Conservation (phyloP, 495 filamentous ascomycete species). For the Pseudomonodictys pantanalensis region DNA sequence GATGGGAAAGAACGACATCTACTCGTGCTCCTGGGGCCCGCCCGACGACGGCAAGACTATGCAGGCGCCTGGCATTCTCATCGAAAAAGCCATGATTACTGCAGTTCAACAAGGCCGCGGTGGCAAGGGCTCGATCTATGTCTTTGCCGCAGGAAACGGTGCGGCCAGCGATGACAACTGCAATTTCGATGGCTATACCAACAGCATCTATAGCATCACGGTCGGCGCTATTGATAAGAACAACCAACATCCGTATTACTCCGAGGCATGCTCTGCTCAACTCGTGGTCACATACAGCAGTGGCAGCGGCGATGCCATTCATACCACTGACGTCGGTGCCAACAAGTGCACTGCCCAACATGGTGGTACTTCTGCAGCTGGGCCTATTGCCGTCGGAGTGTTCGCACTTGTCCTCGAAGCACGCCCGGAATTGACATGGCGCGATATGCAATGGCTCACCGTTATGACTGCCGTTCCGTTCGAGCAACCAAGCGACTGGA, state of each 20-base stretch:
- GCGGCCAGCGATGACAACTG: constrained; percentile 88
- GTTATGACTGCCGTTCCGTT: constrained; percentile 81
- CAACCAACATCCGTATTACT: constrained; percentile 85
- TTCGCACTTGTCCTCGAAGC: constrained; percentile 87
- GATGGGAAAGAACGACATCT: constrained; percentile 89
- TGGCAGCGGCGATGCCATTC: constrained; percentile 81
- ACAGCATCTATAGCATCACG: constrained; percentile 97
- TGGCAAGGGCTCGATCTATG: constrained; percentile 86
- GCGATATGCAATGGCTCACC: constrained; percentile 90
- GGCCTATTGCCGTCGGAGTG: constrained; percentile 85
- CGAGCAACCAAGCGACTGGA: constrained; percentile 73
- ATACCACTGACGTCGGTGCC: constrained; percentile 90
- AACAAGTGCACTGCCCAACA: constrained; percentile 75
- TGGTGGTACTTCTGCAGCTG: constrained; percentile 95
- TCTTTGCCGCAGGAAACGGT: constrained; percentile 96
- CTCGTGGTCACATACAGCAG: constrained; percentile 95
- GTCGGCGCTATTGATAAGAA: constrained; percentile 89
- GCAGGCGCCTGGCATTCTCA: constrained; percentile 88
- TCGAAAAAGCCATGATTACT: constrained; percentile 85
- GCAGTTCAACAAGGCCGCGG: constrained; percentile 83
- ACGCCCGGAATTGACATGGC: constrained; percentile 85
- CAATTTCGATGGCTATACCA: constrained; percentile 99
- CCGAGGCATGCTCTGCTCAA: constrained; percentile 91
- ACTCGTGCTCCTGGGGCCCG: constrained; percentile 98
- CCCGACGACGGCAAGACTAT: constrained; percentile 89